Percentiles rank a stretch among this genome's conserved stretches.
Evolutionary conservation across 208 protist genomes (phyloP).

Genomic region (Wallacemonas sp.): DNA sequence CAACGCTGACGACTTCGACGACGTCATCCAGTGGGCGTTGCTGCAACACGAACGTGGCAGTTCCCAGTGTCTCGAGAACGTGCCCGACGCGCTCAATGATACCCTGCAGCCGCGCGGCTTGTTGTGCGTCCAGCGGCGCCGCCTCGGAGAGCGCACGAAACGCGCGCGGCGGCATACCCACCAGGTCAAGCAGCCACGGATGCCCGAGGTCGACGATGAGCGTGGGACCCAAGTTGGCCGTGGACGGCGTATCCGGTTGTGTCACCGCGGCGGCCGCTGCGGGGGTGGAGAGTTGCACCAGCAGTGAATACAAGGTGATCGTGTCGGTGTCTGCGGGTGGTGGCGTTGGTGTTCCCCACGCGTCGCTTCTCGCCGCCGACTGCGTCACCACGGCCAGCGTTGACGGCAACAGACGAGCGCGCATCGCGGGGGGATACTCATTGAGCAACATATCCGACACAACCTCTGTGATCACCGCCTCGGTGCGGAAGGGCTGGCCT

Average conservation of each 20-base stretch:
- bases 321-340: not conserved
- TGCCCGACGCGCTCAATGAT: constrained; percentile 42
- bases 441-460: constrained; percentile 60
- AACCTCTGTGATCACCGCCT: constrained; percentile 56
- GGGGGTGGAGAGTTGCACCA: constrained; percentile 44
- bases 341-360: not conserved
- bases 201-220: constrained; percentile 65
- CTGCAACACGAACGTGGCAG: constrained; percentile 33
- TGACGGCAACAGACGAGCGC: not conserved
- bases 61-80: constrained; percentile 50
- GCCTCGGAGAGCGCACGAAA: constrained; percentile 46
- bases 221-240: constrained; percentile 21
- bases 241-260: not conserved
- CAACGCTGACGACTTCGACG: constrained; percentile 42
- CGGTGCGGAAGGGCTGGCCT: constrained; percentile 34
- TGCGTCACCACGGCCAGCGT: not conserved
- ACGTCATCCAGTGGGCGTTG: constrained; percentile 33
- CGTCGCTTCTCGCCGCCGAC: not conserved
- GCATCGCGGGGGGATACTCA: constrained; percentile 14
- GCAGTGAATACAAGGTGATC: constrained; percentile 34
- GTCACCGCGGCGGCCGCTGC: not conserved
- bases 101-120: constrained; percentile 25
- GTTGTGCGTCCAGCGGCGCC: constrained; percentile 12
- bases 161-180: constrained; percentile 47
- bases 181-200: constrained; percentile 45